Percentiles rank a stretch among this genome's conserved stretches.
These are phyloP conservation scores for Hypoxylon lienhwacheense DNA, from an alignment of 495 filamentous ascomycete species.

Conservation along the genomic window DNA sequence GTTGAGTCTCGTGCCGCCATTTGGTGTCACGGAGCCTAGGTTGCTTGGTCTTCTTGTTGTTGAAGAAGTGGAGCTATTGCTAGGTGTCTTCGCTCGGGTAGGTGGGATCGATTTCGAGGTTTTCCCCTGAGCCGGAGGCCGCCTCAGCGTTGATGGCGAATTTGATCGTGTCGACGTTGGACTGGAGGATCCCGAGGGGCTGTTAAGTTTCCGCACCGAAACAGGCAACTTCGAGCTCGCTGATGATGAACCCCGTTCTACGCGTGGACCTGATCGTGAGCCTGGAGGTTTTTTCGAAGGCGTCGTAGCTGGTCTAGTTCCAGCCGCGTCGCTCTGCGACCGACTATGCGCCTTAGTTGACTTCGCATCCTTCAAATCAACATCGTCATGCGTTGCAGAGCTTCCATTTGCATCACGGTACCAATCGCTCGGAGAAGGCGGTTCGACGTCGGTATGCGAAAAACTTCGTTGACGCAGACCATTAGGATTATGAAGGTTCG, in stretches of 20 bases:
- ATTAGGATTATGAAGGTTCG: constrained; percentile 41
- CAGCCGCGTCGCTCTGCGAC: constrained; percentile 53
- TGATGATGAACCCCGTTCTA: constrained; percentile 39
- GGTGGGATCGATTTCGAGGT: constrained; percentile 44
- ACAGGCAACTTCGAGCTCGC: constrained; percentile 49
- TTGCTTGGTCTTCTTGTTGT: constrained; percentile 31
- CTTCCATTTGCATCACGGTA: constrained; percentile 46
- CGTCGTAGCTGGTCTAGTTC: constrained; percentile 41
- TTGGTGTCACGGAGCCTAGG: constrained; percentile 34
- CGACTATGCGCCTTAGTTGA: constrained; percentile 47
- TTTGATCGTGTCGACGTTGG: constrained; percentile 53
- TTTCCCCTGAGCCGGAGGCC: constrained; percentile 43
- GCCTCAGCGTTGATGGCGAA: constrained; percentile 51
- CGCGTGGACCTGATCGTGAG: constrained; percentile 30
- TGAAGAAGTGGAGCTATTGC: constrained; percentile 37
- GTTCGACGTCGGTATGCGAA: constrained; percentile 52
- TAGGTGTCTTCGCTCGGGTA: constrained; percentile 44
- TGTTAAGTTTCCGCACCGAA: constrained; percentile 47
- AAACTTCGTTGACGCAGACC: constrained; percentile 46
- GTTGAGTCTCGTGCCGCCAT: constrained; percentile 51
- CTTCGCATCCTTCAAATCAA: constrained; percentile 37
- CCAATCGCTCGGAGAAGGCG: constrained; percentile 57
- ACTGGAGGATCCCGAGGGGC: constrained; percentile 47
- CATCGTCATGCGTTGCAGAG: constrained; percentile 37
- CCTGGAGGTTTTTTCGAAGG: constrained; percentile 29